Evolutionary conservation across 306 rosid genomes (phyloP).

Genomic region (Dicorynia guianensis): DNA sequence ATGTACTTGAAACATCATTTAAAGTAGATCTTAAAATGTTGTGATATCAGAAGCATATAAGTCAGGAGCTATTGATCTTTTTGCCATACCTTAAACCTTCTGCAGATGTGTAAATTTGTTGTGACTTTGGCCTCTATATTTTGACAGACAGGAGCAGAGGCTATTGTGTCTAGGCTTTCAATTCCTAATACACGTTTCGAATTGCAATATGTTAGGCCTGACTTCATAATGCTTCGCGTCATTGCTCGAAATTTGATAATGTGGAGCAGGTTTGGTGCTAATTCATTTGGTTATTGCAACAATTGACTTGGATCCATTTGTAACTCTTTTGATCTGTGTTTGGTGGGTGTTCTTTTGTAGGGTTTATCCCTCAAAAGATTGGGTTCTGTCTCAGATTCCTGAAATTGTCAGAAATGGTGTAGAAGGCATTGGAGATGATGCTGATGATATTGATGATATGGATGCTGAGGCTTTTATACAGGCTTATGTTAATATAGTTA

Average conservation of each 20-base stretch:
- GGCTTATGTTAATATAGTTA: conserved; percentile 91
- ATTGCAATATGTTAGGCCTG: conserved; percentile 96
- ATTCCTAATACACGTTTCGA: conserved; percentile 86
- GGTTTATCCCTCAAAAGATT: conserved; percentile 88
- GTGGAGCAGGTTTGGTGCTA: conserved; percentile 88
- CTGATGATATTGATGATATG: conserved; percentile 73
- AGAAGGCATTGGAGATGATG: conserved; percentile 71
- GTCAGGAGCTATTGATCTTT: conserved; percentile 15
- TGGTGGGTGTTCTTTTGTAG: conserved; percentile 51
- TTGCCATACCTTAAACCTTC: conserved; percentile 28
- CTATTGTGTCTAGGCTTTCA: conserved; percentile 81
- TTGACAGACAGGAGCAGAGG: conserved; percentile 88
- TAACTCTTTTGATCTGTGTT: conserved; percentile 43
- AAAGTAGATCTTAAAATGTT: not conserved
- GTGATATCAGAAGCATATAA: not conserved
- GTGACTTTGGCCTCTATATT: conserved; percentile 43
- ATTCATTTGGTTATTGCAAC: conserved; percentile 33
- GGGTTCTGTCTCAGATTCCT: conserved; percentile 95
- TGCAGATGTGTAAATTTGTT: conserved; percentile 32
- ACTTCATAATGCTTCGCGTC: conserved; percentile 96
- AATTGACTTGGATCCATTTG: conserved; percentile 37
- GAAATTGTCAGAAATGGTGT: conserved; percentile 72
- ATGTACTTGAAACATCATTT: conserved; percentile 24
- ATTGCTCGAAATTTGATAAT: conserved; percentile 92
- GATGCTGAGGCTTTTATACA: conserved; percentile 89